Conservation (phyloP, 2,329 filamentous ascomycete genomes). For the Xylariales sp. region DNA sequence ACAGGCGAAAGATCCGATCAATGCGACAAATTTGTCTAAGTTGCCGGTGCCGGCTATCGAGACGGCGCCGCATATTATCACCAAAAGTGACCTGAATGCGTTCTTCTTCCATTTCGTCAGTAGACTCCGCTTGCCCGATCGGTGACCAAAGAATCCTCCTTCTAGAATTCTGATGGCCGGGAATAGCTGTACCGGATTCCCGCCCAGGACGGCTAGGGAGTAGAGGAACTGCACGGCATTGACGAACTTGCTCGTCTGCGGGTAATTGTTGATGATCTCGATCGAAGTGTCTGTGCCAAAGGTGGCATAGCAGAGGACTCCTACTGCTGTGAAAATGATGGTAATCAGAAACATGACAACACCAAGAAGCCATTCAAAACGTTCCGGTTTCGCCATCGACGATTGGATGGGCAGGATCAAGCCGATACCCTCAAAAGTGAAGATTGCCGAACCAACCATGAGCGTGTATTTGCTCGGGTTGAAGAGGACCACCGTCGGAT, state of each 20-base stretch:
- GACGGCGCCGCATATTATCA: conserved; percentile 69
- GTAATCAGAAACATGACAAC: conserved; percentile 80
- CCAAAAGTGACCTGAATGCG: conserved; percentile 67
- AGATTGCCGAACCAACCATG: conserved; percentile 79
- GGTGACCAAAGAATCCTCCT: conserved; percentile 72
- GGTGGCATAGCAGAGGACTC: conserved; percentile 78
- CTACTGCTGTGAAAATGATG: conserved; percentile 76
- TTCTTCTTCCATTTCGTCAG: conserved; percentile 84
- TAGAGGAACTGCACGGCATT: conserved; percentile 82
- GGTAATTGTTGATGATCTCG: conserved; percentile 81
- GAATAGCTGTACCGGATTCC: conserved; percentile 80
- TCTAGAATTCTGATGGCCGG: conserved; percentile 79
- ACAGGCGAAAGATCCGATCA: conserved; percentile 79
- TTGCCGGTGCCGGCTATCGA: conserved; percentile 74
- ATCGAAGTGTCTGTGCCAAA: conserved; percentile 77
- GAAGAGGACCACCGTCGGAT: conserved; percentile 73
- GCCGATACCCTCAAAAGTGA: conserved; percentile 83
- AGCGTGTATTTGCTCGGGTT: conserved; percentile 76
- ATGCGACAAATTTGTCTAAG: conserved; percentile 78
- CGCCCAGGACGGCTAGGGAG: conserved; percentile 77
- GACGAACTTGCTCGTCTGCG: conserved; percentile 76
- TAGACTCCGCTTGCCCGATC: conserved; percentile 73
- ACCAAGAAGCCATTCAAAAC: conserved; percentile 74
- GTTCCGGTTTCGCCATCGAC: conserved; percentile 76
- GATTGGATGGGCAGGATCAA: conserved; percentile 81